Percentiles rank a stretch among this genome's conserved stretches.
Evolutionary conservation across 2,329 filamentous ascomycete genomes (phyloP).

Genomic region (Triangularia verruculosa): DNA sequence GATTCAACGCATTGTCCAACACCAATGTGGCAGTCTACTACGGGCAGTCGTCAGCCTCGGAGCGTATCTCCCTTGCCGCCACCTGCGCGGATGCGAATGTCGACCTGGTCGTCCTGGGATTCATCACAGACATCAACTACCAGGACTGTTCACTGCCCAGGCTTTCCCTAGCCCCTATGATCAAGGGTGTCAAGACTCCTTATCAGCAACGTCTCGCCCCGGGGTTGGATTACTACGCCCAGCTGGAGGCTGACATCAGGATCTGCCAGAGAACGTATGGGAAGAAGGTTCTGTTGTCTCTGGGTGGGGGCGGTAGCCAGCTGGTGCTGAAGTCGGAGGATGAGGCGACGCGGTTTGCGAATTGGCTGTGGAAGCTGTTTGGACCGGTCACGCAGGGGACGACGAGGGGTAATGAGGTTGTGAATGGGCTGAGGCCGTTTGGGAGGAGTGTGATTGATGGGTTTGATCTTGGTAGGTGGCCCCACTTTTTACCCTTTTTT

Average conservation of each 20-base stretch:
- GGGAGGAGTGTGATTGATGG: slow-evolving; percentile 17
- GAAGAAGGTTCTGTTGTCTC: slow-evolving; percentile 43
- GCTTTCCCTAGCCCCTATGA: neutral
- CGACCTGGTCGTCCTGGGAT: slow-evolving; percentile 21
- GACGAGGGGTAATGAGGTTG: neutral
- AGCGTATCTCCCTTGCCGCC: slow-evolving; percentile 5
- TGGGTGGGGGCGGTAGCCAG: slow-evolving; percentile 34
- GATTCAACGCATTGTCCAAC: slow-evolving; percentile 14
- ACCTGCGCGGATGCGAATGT: slow-evolving; percentile 20
- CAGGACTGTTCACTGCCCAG: neutral
- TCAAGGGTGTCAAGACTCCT: slow-evolving; percentile 6
- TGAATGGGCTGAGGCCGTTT: slow-evolving; percentile 17
- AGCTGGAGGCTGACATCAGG: slow-evolving; percentile 39
- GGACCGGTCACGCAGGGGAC: slow-evolving; percentile 10
- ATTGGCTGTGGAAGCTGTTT: slow-evolving; percentile 18
- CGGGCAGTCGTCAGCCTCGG: slow-evolving; percentile 8
- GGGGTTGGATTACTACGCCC: slow-evolving; percentile 30
- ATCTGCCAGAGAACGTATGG: slow-evolving; percentile 40
- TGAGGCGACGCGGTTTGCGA: slow-evolving; percentile 14
- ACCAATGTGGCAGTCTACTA: slow-evolving; percentile 22
- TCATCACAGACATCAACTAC: slow-evolving; percentile 12
- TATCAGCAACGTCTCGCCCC: slow-evolving; percentile 10
- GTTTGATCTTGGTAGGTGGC: slow-evolving; percentile 18
- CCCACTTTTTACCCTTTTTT: neutral
- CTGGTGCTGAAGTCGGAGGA: slow-evolving; percentile 12